A percentile compares a stretch with the other conserved stretches of the same genome.
Evolutionary conservation across 164 flowering plant genomes (phyloP).

Genomic region (Macadamia tetraphylla): DNA sequence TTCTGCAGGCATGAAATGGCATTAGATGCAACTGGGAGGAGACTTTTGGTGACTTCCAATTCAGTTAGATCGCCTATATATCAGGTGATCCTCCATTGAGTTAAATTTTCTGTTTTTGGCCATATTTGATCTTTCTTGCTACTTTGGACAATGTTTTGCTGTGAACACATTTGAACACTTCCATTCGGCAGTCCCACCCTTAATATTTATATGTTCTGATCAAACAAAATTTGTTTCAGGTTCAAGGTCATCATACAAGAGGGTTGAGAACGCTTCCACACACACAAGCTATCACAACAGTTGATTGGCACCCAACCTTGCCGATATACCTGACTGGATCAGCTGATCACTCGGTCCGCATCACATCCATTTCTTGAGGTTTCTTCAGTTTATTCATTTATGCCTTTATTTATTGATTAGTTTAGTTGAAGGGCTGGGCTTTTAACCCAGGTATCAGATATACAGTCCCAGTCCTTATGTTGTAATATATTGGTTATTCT

Average conservation of each 20-base stretch:
- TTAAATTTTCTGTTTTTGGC: neutral
- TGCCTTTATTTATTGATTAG: no score
- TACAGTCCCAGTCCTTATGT: no score
- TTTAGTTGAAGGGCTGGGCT: no score
- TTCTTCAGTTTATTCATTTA: neutral
- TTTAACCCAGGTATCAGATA: no score
- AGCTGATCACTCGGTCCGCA: slow-evolving; percentile 79
- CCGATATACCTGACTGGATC: slow-evolving; percentile 92
- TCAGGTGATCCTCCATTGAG: slow-evolving; percentile 37
- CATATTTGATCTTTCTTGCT: neutral
- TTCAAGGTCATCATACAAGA: slow-evolving; percentile 39
- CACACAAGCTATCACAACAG: slow-evolving; percentile 72
- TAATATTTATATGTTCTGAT: neutral
- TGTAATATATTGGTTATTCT: no score
- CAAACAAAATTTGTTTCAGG: slow-evolving; percentile 28
- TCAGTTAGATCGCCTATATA: slow-evolving; percentile 85
- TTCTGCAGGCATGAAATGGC: slow-evolving; percentile 69
- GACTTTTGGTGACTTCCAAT: slow-evolving; percentile 69
- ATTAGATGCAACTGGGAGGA: slow-evolving; percentile 71
- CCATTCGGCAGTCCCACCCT: neutral
- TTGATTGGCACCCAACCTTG: slow-evolving; percentile 93
- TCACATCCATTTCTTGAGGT: slow-evolving; percentile 43
- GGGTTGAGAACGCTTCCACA: slow-evolving; percentile 76
- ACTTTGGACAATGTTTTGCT: no score
- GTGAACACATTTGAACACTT: neutral